Base-by-base conservation (phyloP, 2,329 filamentous ascomycete species). In the Curvularia eragrostidis region DNA sequence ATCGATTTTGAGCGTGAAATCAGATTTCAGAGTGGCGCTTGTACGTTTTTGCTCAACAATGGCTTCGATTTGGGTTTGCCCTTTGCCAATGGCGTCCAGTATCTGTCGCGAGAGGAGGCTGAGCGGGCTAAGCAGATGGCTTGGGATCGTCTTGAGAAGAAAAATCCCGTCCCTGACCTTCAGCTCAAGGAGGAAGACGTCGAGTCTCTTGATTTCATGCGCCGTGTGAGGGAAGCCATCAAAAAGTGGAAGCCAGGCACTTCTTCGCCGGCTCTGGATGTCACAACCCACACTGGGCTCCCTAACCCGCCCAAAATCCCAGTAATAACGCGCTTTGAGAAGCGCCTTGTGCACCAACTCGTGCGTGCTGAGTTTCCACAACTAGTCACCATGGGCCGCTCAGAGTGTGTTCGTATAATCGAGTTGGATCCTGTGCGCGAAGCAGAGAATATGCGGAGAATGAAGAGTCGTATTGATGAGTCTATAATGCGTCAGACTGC, bases 301-400 rank as follows among this genome's bases (percentile, higher is more conserved):
- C 39, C 60, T 23, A 54, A 60, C 2, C 56, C 59, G 32, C 65
- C 71, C 3, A 10, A 26, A 2, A 36, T 59, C 1, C 59, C 56
- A 18, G 60, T 56, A 18, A 74, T 78, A 13, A 72, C 61, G 15
- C 66, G 82, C 0, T 89, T 85, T 64, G 87, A 91, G 69, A 86
- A 87, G 70, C 81, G 86, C 32, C 78, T 91, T 5, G 81, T 90
- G 0, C 85, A 90, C 67, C 87, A 90, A 64, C 78, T 89, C 12
- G 81, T 91, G n/a, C 81, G 85, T 12, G 82, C 81, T 13, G 87
- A 90, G 62, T 91, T 81, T 47, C 81, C 82, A 1, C 68, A 79
- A 8, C 70, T 81, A 10, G 72, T 79, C 10, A 77, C 78, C n/a
- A 64, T 82, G 19, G 73, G 74, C 38, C 77, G 76, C 50, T 72